A percentile compares a stretch with the other conserved stretches of the same genome.
phyloP scores from a whole-genome alignment of 768 basidiomycete species.

The Xerocomellus intermedius region DNA sequence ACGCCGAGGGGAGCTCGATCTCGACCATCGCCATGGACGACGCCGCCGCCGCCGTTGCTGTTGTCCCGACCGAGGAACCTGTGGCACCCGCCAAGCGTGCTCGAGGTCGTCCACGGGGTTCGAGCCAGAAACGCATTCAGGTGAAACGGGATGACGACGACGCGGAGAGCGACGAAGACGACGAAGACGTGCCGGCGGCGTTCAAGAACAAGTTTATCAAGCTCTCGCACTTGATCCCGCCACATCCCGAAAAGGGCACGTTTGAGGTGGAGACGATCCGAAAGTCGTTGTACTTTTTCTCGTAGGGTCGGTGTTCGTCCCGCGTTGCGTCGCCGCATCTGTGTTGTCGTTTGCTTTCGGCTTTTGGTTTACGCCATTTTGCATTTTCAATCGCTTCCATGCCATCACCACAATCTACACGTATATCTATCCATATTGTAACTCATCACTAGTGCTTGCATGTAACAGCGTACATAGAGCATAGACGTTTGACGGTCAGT shows the following conservation, averaged over 20 bases:
- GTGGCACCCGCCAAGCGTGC: constrained; percentile 3
- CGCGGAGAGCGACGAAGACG: constrained; percentile 7
- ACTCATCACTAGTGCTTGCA: constrained; percentile 10
- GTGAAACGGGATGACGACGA: constrained; percentile 2
- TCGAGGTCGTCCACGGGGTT: constrained; percentile 21
- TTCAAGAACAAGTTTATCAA: constrained; percentile 64
- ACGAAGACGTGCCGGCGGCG: constrained; percentile 25
- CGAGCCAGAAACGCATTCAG: constrained; percentile 18
- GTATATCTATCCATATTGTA: constrained; percentile 20
- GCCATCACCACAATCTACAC: not conserved
- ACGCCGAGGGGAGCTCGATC: constrained; percentile 35
- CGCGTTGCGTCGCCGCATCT: no score
- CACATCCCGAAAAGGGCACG: constrained; percentile 77
- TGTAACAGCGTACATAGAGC: constrained; percentile 12
- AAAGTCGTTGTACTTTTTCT: constrained; percentile 90
- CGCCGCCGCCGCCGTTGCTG: not conserved
- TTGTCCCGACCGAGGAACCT: constrained; percentile 1
- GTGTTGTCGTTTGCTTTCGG: not conserved
- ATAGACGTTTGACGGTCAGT: not conserved
- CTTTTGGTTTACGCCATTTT: not conserved
- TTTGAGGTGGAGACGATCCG: constrained; percentile 86
- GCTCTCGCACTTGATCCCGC: constrained; percentile 73
- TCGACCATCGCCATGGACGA: constrained; percentile 20
- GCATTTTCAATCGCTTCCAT: not conserved
- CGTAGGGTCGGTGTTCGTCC: constrained; percentile 45